These are phyloP conservation scores for Canariomyces notabilis DNA, from an alignment of 2,329 filamentous ascomycete genomes.

Conservation along the genomic window DNA sequence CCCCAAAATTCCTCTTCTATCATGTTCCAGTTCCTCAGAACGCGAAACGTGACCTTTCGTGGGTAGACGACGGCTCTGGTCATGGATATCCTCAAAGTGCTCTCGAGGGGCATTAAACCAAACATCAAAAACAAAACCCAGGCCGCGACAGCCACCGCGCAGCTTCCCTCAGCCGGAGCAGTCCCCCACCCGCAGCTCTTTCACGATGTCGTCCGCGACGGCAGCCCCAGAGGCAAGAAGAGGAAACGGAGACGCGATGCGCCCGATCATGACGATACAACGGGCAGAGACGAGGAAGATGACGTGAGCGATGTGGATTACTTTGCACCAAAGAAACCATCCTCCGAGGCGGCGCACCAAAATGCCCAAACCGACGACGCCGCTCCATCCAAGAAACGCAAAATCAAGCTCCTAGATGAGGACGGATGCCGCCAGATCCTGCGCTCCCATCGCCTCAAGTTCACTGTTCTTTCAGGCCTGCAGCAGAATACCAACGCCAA, in stretches of 20 bases:
- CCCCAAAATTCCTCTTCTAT: conserved; percentile 7
- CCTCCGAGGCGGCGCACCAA: conserved; percentile 17
- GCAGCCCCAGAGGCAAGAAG: conserved; percentile 44
- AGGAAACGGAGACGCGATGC: conserved; percentile 46
- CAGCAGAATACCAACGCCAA: conserved; percentile 24
- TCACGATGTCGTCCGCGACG: conserved; percentile 47
- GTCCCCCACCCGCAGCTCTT: conserved; percentile 65
- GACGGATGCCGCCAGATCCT: conserved; percentile 70
- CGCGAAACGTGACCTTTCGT: background rate
- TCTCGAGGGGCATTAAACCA: conserved; percentile 64
- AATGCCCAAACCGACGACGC: conserved; percentile 20
- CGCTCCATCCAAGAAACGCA: conserved; percentile 24
- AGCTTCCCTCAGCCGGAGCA: conserved; percentile 60
- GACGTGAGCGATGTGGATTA: conserved; percentile 51
- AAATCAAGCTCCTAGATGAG: conserved; percentile 49
- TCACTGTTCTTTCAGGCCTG: conserved; percentile 62
- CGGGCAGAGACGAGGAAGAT: conserved; percentile 29
- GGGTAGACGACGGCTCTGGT: conserved; percentile 1
- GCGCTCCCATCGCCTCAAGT: conserved; percentile 77
- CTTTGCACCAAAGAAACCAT: conserved; percentile 47
- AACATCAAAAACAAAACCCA: conserved; percentile 37
- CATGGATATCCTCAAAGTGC: conserved; percentile 70
- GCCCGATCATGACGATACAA: conserved; percentile 25
- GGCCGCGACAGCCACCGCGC: conserved; percentile 33
- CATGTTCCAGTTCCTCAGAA: background rate